A percentile compares a stretch with the other conserved stretches of the same genome.
Evolutionary conservation across 1,284 basidiomycete genomes (phyloP).

Genomic region (Bjerkandera adusta): DNA sequence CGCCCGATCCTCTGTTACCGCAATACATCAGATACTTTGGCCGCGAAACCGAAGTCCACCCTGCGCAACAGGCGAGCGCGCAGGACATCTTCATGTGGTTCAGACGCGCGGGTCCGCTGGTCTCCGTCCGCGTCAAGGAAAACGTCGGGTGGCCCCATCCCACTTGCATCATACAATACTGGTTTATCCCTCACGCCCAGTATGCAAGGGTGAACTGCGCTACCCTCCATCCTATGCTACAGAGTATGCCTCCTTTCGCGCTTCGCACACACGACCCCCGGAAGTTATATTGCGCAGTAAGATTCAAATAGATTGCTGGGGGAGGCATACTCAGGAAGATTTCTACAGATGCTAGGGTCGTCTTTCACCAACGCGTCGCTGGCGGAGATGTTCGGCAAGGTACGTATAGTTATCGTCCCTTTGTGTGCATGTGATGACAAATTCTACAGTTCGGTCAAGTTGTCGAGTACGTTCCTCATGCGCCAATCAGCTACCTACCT

Average conservation of each 20-base stretch:
- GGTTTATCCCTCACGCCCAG: constrained; percentile 3
- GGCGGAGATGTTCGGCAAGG: neutral
- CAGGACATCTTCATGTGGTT: constrained; percentile 9
- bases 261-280: constrained; percentile 5
- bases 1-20: constrained; percentile 1
- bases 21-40: neutral
- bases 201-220: neutral
- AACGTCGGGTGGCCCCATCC: neutral
- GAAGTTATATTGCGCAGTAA: constrained; percentile 7
- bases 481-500: neutral
- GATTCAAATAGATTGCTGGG: constrained; percentile 1
- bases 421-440: neutral
- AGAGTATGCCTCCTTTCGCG: neutral
- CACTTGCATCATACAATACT: constrained; percentile 6
- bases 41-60: neutral
- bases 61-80: neutral
- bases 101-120: constrained; percentile 5
- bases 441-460: neutral
- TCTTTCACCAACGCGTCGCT: too few species aligned
- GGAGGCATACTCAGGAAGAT: neutral
- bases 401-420: neutral
- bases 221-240: neutral
- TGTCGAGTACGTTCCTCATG: neutral
- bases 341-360: neutral
- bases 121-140: constrained; percentile 3